Conservation (phyloP, 2,329 filamentous ascomycete genomes). For the Xylariaceae sp. region DNA sequence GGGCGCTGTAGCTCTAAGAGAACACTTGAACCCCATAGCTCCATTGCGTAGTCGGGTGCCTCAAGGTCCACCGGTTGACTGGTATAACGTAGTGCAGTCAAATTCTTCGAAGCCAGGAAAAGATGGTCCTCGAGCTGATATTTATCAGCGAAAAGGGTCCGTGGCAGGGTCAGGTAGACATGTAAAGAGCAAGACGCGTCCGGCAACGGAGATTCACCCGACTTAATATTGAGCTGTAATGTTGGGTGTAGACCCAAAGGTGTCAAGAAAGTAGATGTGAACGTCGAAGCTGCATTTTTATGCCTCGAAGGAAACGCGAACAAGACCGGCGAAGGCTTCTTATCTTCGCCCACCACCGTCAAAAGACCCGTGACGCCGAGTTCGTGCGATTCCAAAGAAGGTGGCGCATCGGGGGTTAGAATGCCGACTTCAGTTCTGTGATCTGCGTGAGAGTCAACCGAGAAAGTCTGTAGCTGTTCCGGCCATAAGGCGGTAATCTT, state of each 20-base stretch:
- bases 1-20: constrained; percentile 71
- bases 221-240: constrained; percentile 64
- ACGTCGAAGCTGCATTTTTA: constrained; percentile 55
- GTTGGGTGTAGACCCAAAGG: constrained; percentile 84
- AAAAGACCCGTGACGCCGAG: constrained; percentile 76
- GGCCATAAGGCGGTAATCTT: constrained; percentile 66
- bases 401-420: constrained; percentile 61
- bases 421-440: constrained; percentile 78
- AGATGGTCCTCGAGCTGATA: constrained; percentile 78
- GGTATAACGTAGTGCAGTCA: constrained; percentile 65
- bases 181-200: constrained; percentile 68
- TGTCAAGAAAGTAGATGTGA: constrained; percentile 60
- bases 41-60: constrained; percentile 77
- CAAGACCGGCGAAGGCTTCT: constrained; percentile 68
- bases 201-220: constrained; percentile 47
- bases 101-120: constrained; percentile 78
- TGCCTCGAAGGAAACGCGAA: constrained; percentile 86
- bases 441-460: constrained; percentile 38
- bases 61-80: constrained; percentile 83
- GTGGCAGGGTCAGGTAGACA: constrained; percentile 79
- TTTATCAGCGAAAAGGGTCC: constrained; percentile 77
- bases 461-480: constrained; percentile 39
- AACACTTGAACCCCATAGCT: constrained; percentile 74
- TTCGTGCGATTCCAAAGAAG: constrained; percentile 64
- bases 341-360: constrained; percentile 73